Base-by-base conservation (phyloP, 805 yeast species). In the Hanseniaspora mollemarum region DNA sequence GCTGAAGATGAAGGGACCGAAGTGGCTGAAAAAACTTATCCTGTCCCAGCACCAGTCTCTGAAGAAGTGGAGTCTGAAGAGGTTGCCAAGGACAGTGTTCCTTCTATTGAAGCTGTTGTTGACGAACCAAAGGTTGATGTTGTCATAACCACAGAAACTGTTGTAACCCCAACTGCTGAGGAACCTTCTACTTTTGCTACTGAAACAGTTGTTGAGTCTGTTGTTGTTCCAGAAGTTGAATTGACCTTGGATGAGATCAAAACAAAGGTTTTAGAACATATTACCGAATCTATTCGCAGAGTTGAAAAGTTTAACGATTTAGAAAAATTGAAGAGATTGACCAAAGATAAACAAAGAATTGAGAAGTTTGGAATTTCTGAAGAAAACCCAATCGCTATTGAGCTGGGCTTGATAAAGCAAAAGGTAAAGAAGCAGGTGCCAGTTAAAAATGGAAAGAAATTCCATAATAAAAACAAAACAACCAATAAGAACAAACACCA, bases 341-440 rank as follows among this genome's bases (percentile, higher is more conserved):
- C 71, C 33, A 77, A 95, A 62, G 60, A 58, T 48, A 55, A 63
- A 25, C 56, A 44, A 4, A 58, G 68, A 40, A 77, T 87, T 55
- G 81, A 81, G 62, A 87, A 85, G 69, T 88, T 87, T 62, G 97
- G 96, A 26, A 76, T 86, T 45, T 82, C 80, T 54, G 62, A 72
- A 32, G 79, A 79, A 52, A 78, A 83, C 37, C 74, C 80, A 9
- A 65, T 83, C 56, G 87, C 87, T 33, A 70, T 68, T 55, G 87
- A 82, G 59, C 70, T 83, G 43, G 87, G 87, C 0, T 60, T 77
- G 39, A 76, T 71, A 44, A 69, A 67, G 57, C n/a, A 13, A n/a
- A 24, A 38, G 12, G 36, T 12, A 18, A 3, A 36, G 16, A 36
- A 28, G 38, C 21, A 2, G 18, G 35, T 16, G 22, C 28, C 37